Conservation (phyloP, 2,329 filamentous ascomycete species). For the Trichoderma breve region DNA sequence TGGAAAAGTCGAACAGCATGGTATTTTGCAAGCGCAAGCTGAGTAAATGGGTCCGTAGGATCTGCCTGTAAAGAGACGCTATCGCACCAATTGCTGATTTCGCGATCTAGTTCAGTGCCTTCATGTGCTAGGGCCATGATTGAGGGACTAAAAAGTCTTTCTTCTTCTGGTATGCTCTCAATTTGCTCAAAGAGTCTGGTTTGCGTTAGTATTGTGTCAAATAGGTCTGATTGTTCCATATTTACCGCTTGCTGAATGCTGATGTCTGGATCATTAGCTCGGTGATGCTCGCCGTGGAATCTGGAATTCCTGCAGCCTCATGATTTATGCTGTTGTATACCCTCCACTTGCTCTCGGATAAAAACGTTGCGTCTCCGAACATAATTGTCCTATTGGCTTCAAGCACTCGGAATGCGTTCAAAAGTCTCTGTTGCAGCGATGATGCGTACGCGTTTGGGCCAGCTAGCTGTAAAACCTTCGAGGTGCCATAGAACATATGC, state of each 20-base stretch:
- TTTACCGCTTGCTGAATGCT: constrained; percentile 26
- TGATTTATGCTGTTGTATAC: too few relatives aligned
- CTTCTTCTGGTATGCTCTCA: constrained; percentile 13
- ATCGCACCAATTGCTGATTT: not conserved
- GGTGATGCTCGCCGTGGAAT: not conserved
- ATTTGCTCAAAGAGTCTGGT: constrained; percentile 26
- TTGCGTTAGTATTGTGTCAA: fast-evolving
- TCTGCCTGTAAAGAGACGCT: too few relatives aligned
- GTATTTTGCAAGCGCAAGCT: constrained; percentile 22
- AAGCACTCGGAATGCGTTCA: constrained; percentile 25
- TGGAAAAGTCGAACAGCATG: constrained; percentile 26
- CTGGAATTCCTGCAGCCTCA: too few relatives aligned
- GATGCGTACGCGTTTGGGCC: not conserved
- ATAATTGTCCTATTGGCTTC: constrained; percentile 29
- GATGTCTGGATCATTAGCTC: constrained; percentile 23
- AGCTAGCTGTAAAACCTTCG: constrained; percentile 24
- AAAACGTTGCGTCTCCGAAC: constrained; percentile 26
- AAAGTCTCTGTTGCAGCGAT: constrained; percentile 20
- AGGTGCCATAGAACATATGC: constrained; percentile 31
- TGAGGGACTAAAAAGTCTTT: not conserved
- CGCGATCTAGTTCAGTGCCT: constrained; percentile 18
- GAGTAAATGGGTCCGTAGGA: not conserved
- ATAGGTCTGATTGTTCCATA: not conserved
- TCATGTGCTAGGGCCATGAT: constrained; percentile 17
- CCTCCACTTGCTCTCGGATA: constrained; percentile 21